Conservation (phyloP, 2,329 filamentous ascomycete genomes). For the Furcasterigmium sp. region DNA sequence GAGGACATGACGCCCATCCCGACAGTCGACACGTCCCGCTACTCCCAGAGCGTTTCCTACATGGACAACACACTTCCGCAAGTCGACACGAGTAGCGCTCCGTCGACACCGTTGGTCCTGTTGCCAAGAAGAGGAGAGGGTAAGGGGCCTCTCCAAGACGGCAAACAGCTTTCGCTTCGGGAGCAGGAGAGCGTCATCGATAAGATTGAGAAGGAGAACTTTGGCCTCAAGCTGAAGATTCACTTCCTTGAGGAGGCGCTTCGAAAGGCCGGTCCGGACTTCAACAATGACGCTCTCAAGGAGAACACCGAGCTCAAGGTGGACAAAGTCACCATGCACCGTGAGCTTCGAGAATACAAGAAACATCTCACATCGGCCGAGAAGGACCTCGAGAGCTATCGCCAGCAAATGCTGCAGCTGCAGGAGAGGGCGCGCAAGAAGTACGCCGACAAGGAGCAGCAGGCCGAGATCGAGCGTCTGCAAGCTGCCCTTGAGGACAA, state of each 20-base stretch:
- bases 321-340: conserved; percentile 82
- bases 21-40: conserved; percentile 66
- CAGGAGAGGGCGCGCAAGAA: conserved; percentile 76
- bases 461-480: conserved; percentile 53
- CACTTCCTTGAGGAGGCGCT: conserved; percentile 93
- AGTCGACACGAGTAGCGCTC: conserved; percentile 70
- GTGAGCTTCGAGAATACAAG: conserved; percentile 79
- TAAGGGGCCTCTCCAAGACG: conserved; percentile 70
- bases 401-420: conserved; percentile 74
- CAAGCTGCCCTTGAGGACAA: conserved; percentile 51
- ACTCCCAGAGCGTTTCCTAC: conserved; percentile 61
- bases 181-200: conserved; percentile 96
- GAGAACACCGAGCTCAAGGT: conserved; percentile 97
- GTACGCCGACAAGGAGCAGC: conserved; percentile 66
- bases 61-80: conserved; percentile 69
- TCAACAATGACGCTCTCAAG: conserved; percentile 81
- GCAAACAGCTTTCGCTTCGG: conserved; percentile 83
- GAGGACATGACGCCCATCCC: conserved; percentile 73
- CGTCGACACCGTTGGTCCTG: conserved; percentile 75
- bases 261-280: conserved; percentile 80
- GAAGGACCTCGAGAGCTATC: conserved; percentile 78
- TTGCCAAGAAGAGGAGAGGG: conserved; percentile 58
- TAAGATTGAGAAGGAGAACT: conserved; percentile 97
- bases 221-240: conserved; percentile 92
- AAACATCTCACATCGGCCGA: conserved; percentile 81